These are phyloP conservation scores for Claviceps paspali DNA, from an alignment of 2,329 filamentous ascomycete genomes.

Conservation along the genomic window DNA sequence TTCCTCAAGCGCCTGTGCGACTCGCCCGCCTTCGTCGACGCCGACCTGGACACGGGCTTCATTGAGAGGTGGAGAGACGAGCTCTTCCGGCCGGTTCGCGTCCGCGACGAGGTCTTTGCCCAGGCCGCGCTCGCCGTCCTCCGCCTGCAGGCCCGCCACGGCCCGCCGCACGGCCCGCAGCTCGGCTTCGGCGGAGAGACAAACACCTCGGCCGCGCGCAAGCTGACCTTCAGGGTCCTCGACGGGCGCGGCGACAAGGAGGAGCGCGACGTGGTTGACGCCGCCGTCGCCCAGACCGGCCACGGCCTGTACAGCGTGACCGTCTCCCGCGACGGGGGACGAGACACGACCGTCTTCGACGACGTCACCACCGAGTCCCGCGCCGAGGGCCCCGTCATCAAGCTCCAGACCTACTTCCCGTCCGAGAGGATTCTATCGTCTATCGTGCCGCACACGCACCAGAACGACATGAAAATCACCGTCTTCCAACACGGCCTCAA, in stretches of 20 bases:
- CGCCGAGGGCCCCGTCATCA: conserved; percentile 13
- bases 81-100: conserved; percentile 50
- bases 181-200: conserved; percentile 37
- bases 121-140: conserved; percentile 75
- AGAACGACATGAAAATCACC: conserved; percentile 47
- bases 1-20: conserved; percentile 82
- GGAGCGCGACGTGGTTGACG: conserved; percentile 44
- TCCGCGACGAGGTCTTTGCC: conserved; percentile 60
- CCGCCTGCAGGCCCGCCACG: conserved; percentile 25
- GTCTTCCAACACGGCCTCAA: conserved; percentile 59
- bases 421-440: conserved; percentile 67
- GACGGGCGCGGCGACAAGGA: conserved; percentile 51
- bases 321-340: conserved; percentile 27
- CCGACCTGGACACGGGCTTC: conserved; percentile 89
- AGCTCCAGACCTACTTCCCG: conserved; percentile 51
- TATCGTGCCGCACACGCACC: conserved; percentile 44
- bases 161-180: conserved; percentile 29
- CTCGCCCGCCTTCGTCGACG: conserved; percentile 66
- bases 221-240: conserved; percentile 35
- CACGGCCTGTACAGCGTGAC: conserved; percentile 30
- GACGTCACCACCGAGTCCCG: conserved; percentile 28
- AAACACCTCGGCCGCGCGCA: conserved; percentile 26
- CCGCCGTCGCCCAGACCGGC: conserved; percentile 32
- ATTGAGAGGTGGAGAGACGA: conserved; percentile 77
- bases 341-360: conserved; percentile 23